Evolutionary conservation across 2,329 filamentous ascomycete species (phyloP), one percentile per base, ranked within the genome.

Genomic region (Fonsecaea monophora): DNA sequence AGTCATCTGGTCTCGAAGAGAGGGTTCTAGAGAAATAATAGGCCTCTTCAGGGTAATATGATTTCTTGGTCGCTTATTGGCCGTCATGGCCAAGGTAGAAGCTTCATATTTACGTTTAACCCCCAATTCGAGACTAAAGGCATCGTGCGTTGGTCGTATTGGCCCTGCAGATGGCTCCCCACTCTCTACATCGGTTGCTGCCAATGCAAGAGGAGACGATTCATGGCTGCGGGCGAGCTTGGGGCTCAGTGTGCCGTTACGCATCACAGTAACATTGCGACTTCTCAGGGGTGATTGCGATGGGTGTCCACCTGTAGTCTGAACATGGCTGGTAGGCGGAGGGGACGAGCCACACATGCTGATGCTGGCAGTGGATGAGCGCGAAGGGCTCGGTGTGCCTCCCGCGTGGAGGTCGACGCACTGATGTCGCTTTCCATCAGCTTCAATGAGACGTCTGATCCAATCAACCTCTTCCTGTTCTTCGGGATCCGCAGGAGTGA

Each of bases 391-490:
- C 30, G 54, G 56, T 12, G 60, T 56, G 21, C 55, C 55, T 50
- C 56, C 42, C 18, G 55, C 45, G 53, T 61, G 55, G n/a, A 37
- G 53, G 48, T 71, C 60, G 3, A 55, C 10, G 37, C 30, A 35
- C 25, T 64, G 60, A 13, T 50, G 12, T 53, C 56, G 62, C 7
- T 66, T 64, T 53, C 42, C 42, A 70, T 88, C 84, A 0, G 85
- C 82, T 30, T 78, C 75, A 68, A 89, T 85, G n/a, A 92, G 76
- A 56, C 82, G 85, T 8, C 82, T 81, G 32, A 88, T 82, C 89
- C 89, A 92, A 9, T 82, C 75, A 0, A 83, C 77, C 65, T 87
- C 84, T 71, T 91, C 87, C 65, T 89, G 84, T 32, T 82, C 86
- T 64, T 89, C 83, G 6, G 86, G 84, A 13, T 84, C 77, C 0